phyloP scores from a whole-genome alignment of 495 filamentous ascomycete species.

The Usnea hakonensis region DNA sequence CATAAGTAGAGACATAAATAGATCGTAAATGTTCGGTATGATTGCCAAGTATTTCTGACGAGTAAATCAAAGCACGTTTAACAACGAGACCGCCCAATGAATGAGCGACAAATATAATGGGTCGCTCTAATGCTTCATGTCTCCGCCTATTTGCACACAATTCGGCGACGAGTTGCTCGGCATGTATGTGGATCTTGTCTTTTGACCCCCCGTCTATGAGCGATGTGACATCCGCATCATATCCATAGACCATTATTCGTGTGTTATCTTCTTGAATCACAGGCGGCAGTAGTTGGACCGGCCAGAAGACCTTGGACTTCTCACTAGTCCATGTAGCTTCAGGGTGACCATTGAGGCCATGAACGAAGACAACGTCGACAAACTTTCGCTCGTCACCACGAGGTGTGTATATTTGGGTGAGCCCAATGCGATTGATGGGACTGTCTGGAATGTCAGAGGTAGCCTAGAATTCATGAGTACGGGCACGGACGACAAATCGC shows the following conservation, averaged over 20 bases:
- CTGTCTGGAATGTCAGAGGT: not conserved
- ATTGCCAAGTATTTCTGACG: conserved; percentile 34
- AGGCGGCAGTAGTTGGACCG: conserved; percentile 27
- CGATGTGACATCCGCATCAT: conserved; percentile 65
- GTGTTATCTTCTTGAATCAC: conserved; percentile 37
- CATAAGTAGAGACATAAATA: conserved; percentile 52
- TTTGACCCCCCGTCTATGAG: conserved; percentile 50
- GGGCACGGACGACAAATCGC: not conserved
- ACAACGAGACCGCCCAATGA: conserved; percentile 22
- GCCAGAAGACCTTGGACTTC: conserved; percentile 18
- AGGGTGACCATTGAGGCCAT: conserved; percentile 24
- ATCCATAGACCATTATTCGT: conserved; percentile 71
- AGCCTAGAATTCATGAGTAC: not conserved
- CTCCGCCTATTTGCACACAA: not conserved
- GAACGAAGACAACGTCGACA: conserved; percentile 60
- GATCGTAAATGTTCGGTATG: conserved; percentile 84
- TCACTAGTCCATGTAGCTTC: conserved; percentile 22
- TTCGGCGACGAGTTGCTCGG: conserved; percentile 49
- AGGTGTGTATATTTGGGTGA: conserved; percentile 57
- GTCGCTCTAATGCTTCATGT: not conserved
- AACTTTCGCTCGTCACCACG: conserved; percentile 38
- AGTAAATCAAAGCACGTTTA: conserved; percentile 10
- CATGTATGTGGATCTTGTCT: conserved; percentile 71
- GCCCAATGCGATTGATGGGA: conserved; percentile 52
- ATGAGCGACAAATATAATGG: conserved; percentile 25